phyloP scores from a whole-genome alignment of 2,329 filamentous ascomycete genomes.

The Elsinoe batatas region DNA sequence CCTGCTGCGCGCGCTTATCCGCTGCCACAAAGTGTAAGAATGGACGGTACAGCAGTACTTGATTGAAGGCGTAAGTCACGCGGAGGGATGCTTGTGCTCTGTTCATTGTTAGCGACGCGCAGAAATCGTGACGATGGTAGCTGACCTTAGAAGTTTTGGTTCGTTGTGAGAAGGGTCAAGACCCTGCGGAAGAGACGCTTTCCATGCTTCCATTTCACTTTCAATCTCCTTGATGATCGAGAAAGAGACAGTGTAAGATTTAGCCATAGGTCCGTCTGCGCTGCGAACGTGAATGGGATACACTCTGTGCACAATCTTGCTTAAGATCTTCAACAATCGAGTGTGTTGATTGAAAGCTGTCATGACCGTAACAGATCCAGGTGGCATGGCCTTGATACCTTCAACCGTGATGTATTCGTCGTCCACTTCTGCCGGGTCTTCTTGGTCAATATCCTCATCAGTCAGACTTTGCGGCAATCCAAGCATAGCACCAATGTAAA shows the following conservation, averaged over 20 bases:
- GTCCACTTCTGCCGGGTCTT: slow-evolving; percentile 38
- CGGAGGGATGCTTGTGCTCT: slow-evolving; percentile 64
- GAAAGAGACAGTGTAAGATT: slow-evolving; percentile 53
- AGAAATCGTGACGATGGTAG: neutral
- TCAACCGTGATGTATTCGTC: slow-evolving; percentile 42
- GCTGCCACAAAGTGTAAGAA: slow-evolving; percentile 76
- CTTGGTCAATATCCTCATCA: slow-evolving; percentile 42
- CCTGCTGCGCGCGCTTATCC: slow-evolving; percentile 36
- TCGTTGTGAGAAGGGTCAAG: slow-evolving; percentile 73
- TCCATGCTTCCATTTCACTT: slow-evolving; percentile 52
- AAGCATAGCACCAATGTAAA: slow-evolving; percentile 43
- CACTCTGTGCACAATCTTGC: slow-evolving; percentile 54
- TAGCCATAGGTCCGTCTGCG: slow-evolving; percentile 32
- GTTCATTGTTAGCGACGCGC: slow-evolving; percentile 13
- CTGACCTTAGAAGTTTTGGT: slow-evolving; percentile 65
- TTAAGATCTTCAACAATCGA: slow-evolving; percentile 45
- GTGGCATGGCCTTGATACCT: slow-evolving; percentile 44
- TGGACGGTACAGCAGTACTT: slow-evolving; percentile 72
- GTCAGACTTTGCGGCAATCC: slow-evolving; percentile 40
- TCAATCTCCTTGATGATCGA: slow-evolving; percentile 56
- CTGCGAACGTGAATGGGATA: slow-evolving; percentile 49
- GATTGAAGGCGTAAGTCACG: slow-evolving; percentile 73
- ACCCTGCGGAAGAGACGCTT: slow-evolving; percentile 58
- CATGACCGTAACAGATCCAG: slow-evolving; percentile 47
- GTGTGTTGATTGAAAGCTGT: slow-evolving; percentile 52